Conservation (phyloP, 208 protist genomes). For the Crithidia mellificae region DNA sequence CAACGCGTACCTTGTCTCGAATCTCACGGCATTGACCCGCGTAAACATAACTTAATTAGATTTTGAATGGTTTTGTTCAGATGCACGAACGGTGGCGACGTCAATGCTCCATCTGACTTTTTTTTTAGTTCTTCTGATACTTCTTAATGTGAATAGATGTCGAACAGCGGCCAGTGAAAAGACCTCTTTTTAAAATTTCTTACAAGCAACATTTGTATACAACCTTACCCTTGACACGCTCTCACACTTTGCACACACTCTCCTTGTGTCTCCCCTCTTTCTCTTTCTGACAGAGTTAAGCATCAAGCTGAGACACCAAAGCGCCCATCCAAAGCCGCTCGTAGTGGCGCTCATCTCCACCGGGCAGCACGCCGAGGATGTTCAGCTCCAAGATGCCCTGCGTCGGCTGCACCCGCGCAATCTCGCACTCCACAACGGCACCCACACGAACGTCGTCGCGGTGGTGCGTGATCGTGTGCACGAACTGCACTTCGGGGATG, state of each 20-base stretch:
- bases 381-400: slow-evolving; percentile 68
- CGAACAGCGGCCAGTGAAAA: too few relatives aligned
- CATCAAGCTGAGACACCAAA: slow-evolving; percentile 64
- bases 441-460: slow-evolving; percentile 66
- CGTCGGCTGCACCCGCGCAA: slow-evolving; percentile 60
- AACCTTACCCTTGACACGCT: too few relatives aligned
- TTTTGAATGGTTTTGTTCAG: too few relatives aligned
- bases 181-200: not conserved
- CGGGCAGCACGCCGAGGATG: slow-evolving; percentile 47
- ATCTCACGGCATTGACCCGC: too few relatives aligned
- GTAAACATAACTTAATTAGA: too few relatives aligned
- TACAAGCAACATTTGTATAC: too few relatives aligned
- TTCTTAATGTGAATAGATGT: too few relatives aligned
- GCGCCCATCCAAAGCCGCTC: slow-evolving; percentile 62
- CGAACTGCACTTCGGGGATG: slow-evolving; percentile 80
- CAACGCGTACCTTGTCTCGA: too few relatives aligned
- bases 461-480: slow-evolving; percentile 68
- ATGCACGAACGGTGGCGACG: too few relatives aligned
- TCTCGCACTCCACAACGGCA: slow-evolving; percentile 69
- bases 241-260: too few relatives aligned
- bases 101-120: too few relatives aligned
- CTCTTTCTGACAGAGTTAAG: slow-evolving; percentile 27
- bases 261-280: not conserved
- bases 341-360: slow-evolving; percentile 67
- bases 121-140: too few relatives aligned